Evolutionary conservation across 2,329 filamentous ascomycete genomes (phyloP), one percentile per base, ranked within the genome.

Genomic region (Fusarium subglutinans): DNA sequence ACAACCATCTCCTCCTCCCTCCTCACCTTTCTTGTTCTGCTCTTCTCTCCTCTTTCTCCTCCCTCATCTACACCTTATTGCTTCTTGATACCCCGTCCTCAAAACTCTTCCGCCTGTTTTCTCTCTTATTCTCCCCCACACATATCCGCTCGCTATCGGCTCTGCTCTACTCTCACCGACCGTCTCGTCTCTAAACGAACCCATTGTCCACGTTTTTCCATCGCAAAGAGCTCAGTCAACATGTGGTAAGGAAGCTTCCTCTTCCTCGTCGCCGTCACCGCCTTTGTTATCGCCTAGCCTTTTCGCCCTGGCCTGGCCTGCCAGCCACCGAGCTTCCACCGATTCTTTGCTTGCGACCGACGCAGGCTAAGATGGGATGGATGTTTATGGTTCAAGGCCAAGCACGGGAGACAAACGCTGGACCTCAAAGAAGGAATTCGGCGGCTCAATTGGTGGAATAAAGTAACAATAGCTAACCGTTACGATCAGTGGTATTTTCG

Each of bases 401-500:
- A 38, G 30, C 43, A 56, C 50, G 28, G 60, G 17, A 28, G 38
- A 63, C 33, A 62, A 61, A 55, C 15, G 51, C 48, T 60, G 55
- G 69, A 38, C 24, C 66, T 50, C 61, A 69, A 66, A 40, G 63
- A 65, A 66, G 30, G 45, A 41, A 26, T 51, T 26, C 33, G 28
- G 44, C 48, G 53, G 58, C 50, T 48, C 76, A 78, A 76, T 78
- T 76, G 71, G 69, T 51, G 47, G 40, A 63, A 60, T 15, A 35
- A 61, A 63, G 56, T 24, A 40, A 62, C 37, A 57, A 41, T 65
- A 44, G 75, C 81, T 82, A 75, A 83, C 73, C 55, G 51, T 70
- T 72, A 66, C 69, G 68, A 70, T 54, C 76, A 96, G 94, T 92
- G 94, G 94, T 85, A 97, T 96, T 86, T 97, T 98, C 87, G 96